Percentiles rank a stretch among this genome's conserved stretches.
These are phyloP conservation scores for Centrapalus pauciflorus DNA, from an alignment of 129 eudicot species.

Conservation along the genomic window DNA sequence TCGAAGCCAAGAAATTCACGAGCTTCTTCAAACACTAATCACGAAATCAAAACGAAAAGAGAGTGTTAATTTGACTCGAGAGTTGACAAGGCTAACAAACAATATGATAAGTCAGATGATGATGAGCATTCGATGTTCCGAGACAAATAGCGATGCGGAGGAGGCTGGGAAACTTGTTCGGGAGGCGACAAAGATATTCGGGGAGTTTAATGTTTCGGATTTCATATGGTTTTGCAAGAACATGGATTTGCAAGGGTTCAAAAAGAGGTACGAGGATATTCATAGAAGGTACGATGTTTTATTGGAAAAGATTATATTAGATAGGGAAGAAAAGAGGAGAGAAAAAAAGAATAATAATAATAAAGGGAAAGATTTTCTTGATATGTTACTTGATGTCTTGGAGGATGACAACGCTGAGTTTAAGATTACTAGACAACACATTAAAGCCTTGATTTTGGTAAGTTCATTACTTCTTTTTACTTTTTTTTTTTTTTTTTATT, in stretches of 20 bases:
- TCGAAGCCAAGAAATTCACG: conserved; percentile 22
- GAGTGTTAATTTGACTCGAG: conserved; percentile 36
- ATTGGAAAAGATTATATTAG: conserved; percentile 32
- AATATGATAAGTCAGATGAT: conserved; percentile 47
- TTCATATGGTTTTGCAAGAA: conserved; percentile 41
- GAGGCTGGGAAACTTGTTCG: conserved; percentile 37
- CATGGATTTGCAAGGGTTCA: conserved; percentile 34
- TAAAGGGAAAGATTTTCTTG: conserved; percentile 46
- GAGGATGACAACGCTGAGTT: conserved; percentile 41
- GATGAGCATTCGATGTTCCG: conserved; percentile 48
- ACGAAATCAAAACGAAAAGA: conserved; percentile 23
- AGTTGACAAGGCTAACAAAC: conserved; percentile 41
- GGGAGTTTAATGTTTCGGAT: conserved; percentile 47
- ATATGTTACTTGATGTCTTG: conserved; percentile 48
- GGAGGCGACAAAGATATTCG: conserved; percentile 47
- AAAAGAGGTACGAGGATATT: conserved; percentile 31
- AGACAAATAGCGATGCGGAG: conserved; percentile 38
- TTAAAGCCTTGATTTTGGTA: conserved; percentile 53
- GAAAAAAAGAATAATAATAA: conserved; percentile 16
- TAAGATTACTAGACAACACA: conserved; percentile 44
- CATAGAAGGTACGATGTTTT: conserved; percentile 34
- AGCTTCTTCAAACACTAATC: conserved; percentile 13
- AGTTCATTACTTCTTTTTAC: not conserved
- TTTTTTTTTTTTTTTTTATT: not conserved
- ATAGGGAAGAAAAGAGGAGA: conserved; percentile 26